Base-by-base conservation (phyloP, 495 filamentous ascomycete species). In the Apiosordaria backusii region DNA sequence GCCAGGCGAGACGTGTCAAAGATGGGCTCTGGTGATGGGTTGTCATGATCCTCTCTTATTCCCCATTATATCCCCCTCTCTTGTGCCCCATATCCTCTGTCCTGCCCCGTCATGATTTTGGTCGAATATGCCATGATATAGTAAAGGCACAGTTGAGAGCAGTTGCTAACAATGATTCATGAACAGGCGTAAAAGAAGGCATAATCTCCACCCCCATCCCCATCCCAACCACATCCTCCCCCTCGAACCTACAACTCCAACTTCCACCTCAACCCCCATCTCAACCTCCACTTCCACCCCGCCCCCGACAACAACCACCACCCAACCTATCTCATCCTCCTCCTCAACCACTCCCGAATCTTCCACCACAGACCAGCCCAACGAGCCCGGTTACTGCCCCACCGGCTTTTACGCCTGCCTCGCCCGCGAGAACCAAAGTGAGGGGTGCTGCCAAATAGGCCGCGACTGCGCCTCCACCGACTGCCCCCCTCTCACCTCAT, bases 391-490 rank as follows among this genome's bases (percentile, higher is more conserved):
- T 10, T 82, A 77, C 68, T 90, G 88, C 73, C 84, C 82, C 5
- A 79, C 84, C 1, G 86, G 83, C 5, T 89, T 80, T 74, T 83
- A 85, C 71, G 76, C 85, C 2, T 87, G 86, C 67, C 74, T 82
- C 0, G 82, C 83, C 4, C 70, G 74, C 29, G 76, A 80, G 35
- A 45, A 45, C 16, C 10, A 45, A 1, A 81, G 77, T 24, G 85
- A 84, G 19, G 86, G 86, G 3, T 89, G 87, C 74, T 88, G 87
- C 76, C 89, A 88, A 24, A 90, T 90, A 5, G 93, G 92, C 1
- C 85, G 93, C 27, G 82, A 96, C 76, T 97, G 94, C 76, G 87
- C 78, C 35, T 82, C 79, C 1, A 82, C 78, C 0, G 78, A 76
- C 57, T 85, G 83, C 57, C 89, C 90, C 0, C 75, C 84, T 0